phyloP scores from a whole-genome alignment of 2,329 filamentous ascomycete species.

The Grosmannia huntii region DNA sequence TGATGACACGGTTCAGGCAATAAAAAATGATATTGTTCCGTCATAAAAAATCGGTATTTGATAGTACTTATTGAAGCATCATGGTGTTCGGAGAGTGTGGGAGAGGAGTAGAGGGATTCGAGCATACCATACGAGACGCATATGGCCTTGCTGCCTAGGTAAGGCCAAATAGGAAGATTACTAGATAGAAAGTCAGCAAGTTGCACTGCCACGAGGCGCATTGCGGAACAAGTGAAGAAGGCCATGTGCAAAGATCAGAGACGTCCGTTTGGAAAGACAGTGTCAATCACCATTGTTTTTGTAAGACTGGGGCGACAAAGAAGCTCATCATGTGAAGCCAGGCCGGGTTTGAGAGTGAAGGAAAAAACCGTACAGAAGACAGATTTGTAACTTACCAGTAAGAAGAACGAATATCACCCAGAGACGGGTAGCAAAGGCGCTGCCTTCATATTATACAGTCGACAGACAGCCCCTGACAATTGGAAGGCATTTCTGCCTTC shows the following conservation, averaged over 20 bases:
- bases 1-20: background rate
- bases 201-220: background rate
- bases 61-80: slow-evolving; percentile 31
- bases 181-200: background rate
- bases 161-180: background rate
- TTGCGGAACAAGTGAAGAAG: slow-evolving; percentile 1
- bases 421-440: background rate
- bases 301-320: slow-evolving; percentile 48
- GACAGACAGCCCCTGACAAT: background rate
- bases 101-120: background rate
- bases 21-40: slow-evolving; percentile 11
- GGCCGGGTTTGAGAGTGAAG: background rate
- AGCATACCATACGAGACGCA: background rate
- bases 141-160: background rate
- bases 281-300: slow-evolving; percentile 41
- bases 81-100: slow-evolving; percentile 14
- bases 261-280: slow-evolving; percentile 37
- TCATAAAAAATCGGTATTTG: slow-evolving; percentile 27
- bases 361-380: background rate
- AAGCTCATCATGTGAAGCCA: slow-evolving; percentile 34
- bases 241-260: slow-evolving; percentile 20
- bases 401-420: background rate
- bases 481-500: background rate
- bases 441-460: background rate
- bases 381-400: background rate